Evolutionary conservation across 2,329 filamentous ascomycete genomes (phyloP), one percentile per base, ranked within the genome.

Genomic region (Penicillium sp.): DNA sequence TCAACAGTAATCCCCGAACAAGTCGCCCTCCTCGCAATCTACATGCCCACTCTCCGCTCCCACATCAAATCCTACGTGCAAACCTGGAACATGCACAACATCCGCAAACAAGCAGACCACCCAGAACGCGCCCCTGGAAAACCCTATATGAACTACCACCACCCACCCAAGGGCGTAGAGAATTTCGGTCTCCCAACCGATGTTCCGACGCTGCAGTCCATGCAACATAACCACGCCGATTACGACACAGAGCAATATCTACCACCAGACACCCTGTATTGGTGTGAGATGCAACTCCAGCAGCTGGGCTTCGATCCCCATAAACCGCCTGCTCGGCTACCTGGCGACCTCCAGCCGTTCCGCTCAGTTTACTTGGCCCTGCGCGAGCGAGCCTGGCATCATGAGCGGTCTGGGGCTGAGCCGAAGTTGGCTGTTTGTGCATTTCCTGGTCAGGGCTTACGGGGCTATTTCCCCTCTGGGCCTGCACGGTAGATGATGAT

Each of bases 11-110:
- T 50, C 14, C 46, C 50, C 20, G 47, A 61, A 50, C 38, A 55
- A 43, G 55, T 61, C 38, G 34, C 50, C 20, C 50, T 61, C 8
- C 43, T 52, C 22, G 47, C 47, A 39, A 49, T 59, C 11, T 61
- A 59, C 50, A 57, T 59, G 26, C 50, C 50, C 37, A 55, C 50
- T 4, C 40, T 61, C 20, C 38, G 43, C 31, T 40, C 26, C 18
- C 42, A 55, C 20, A 56, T 61, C 22, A 38, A 47, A 32, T 47
- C 31, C n/a, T 61, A 55, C 35, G 43, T 59, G 5, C 47, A 48
- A 43, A 43, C 47, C 1, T 61, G 38, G 57, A 61, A 61, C 45
- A 53, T 49, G n/a, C 43, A 59, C 50, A 48, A 20, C 35, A 61
- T 61, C 32, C 42, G 42, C 35, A 48, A 54, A 52, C 50, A 61